Conservation (phyloP, 2,329 filamentous ascomycete genomes). For the Lasiodiplodia sp. region DNA sequence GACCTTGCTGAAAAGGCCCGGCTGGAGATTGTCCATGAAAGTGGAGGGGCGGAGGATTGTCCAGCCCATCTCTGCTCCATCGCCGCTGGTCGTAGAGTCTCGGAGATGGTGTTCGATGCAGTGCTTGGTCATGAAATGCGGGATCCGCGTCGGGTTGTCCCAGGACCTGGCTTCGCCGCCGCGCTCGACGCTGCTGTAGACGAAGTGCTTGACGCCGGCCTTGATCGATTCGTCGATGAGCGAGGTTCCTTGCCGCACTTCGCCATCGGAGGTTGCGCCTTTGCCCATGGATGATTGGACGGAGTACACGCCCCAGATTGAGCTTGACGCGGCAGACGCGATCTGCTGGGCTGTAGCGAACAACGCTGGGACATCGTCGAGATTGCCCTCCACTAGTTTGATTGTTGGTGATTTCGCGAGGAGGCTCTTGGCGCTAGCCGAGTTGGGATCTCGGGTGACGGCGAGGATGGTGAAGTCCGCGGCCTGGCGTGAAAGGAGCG, state of each 20-base stretch:
- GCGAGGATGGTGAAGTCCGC: conserved; percentile 50
- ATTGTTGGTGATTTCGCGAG: conserved; percentile 55
- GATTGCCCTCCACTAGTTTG: conserved; percentile 63
- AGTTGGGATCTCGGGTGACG: conserved; percentile 65
- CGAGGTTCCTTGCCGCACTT: conserved; percentile 48
- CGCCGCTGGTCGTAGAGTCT: conserved; percentile 35
- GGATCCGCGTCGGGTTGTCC: conserved; percentile 61
- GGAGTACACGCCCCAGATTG: conserved; percentile 43
- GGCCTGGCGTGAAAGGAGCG: too few relatives aligned
- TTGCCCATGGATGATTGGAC: conserved; percentile 36
- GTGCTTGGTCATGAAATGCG: conserved; percentile 68
- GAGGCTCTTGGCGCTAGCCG: conserved; percentile 59
- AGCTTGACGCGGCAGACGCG: conserved; percentile 36
- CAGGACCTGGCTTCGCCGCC: conserved; percentile 42
- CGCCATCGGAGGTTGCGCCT: conserved; percentile 31
- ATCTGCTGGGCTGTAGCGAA: conserved; percentile 54
- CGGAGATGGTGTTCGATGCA: conserved; percentile 66
- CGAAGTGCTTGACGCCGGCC: conserved; percentile 44
- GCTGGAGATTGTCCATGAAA: too few relatives aligned
- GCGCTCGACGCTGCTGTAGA: conserved; percentile 48
- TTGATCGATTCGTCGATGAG: conserved; percentile 44
- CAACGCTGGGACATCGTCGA: conserved; percentile 57
- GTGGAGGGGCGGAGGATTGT: too few relatives aligned
- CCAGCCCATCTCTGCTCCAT: conserved; percentile 11
- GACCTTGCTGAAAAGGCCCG: conserved; percentile 31